These are phyloP conservation scores for Gentiana macrophylla DNA, from an alignment of 257 asterid species.

Conservation along the genomic window DNA sequence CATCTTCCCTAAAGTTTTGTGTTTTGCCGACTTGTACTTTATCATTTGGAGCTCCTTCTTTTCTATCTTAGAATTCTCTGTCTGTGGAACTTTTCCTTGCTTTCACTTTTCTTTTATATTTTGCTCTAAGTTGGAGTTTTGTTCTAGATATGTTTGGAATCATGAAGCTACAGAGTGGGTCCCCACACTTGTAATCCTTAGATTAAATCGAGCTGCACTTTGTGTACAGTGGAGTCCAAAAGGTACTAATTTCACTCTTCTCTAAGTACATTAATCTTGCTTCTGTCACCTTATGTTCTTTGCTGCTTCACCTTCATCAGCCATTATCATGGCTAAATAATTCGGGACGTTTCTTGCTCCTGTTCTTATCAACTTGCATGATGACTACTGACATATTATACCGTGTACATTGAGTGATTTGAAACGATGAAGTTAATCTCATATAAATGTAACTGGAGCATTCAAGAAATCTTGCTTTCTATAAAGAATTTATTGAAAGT, in stretches of 20 bases:
- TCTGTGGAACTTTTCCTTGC: no score
- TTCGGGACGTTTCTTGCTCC: background rate
- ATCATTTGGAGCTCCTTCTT: background rate
- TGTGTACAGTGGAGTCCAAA: constrained; percentile 99
- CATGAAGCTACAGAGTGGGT: constrained; percentile 79
- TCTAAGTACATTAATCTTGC: background rate
- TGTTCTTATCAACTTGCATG: background rate
- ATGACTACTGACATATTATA: background rate
- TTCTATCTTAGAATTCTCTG: background rate
- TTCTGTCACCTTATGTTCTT: background rate
- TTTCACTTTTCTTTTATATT: background rate
- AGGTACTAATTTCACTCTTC: constrained; percentile 37
- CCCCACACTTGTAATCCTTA: constrained; percentile 94
- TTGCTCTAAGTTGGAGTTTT: constrained; percentile 1
- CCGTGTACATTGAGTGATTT: background rate
- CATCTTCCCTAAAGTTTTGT: constrained; percentile 2
- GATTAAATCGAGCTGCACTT: constrained; percentile 97
- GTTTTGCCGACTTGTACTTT: background rate
- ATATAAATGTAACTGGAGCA: background rate
- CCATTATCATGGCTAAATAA: background rate
- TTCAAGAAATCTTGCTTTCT: background rate
- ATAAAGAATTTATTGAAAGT: background rate
- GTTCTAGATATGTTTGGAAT: constrained; percentile 88
- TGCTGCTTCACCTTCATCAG: no score
- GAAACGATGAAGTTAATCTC: background rate